These are phyloP conservation scores for Crithidia expoeki DNA, from an alignment of 208 protist species.

Conservation along the genomic window DNA sequence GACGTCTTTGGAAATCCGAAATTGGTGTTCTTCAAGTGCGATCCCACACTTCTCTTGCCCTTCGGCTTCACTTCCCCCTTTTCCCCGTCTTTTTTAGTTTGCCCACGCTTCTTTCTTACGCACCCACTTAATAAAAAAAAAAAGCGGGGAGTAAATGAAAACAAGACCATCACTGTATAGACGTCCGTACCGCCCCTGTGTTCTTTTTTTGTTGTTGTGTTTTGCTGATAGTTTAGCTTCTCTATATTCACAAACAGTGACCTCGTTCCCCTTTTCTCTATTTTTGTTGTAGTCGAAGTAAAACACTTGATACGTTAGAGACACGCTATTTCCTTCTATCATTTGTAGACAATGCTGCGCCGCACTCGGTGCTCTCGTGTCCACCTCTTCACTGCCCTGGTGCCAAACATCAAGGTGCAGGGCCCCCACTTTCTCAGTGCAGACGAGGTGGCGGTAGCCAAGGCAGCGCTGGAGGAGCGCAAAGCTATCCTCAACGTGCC, in stretches of 20 bases:
- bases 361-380: conserved; percentile 51
- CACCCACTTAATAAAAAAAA: no score
- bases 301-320: no score
- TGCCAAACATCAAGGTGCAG: conserved; percentile 56
- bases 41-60: no score
- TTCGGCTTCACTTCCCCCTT: no score
- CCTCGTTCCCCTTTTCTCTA: no score
- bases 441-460: conserved; percentile 46
- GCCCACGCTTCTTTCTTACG: no score
- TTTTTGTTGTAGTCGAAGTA: no score
- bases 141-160: no score
- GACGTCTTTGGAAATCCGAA: no score
- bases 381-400: conserved; percentile 82
- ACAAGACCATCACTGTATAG: background rate
- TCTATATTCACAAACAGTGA: background rate
- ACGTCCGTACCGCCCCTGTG: background rate
- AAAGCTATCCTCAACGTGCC: conserved; percentile 44
- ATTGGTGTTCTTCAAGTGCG: no score
- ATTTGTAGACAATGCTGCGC: conserved; percentile 54
- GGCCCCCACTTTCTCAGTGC: conserved; percentile 43
- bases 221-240: no score
- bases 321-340: background rate
- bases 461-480: conserved; percentile 53
- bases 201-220: conserved; percentile 5
- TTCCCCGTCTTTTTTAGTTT: no score